These are phyloP conservation scores for Conticribra guillardii DNA, from an alignment of 108 stramenopile species.

Conservation along the genomic window DNA sequence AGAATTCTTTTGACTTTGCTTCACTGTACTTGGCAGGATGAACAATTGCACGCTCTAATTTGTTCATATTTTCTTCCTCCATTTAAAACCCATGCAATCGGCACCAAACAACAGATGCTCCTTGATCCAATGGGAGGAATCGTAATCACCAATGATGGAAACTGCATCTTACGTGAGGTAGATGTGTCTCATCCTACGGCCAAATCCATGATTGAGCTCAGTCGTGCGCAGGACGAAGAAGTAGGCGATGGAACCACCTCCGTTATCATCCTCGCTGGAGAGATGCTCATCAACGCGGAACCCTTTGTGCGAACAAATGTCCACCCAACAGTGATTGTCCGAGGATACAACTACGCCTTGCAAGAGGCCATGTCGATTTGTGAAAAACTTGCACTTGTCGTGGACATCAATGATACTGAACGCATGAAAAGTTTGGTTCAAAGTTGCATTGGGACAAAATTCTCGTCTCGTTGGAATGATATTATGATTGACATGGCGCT, in stretches of 20 bases:
- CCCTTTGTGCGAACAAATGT: conserved; percentile 92
- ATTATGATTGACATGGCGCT: conserved; percentile 97
- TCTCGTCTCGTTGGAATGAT: conserved; percentile 96
- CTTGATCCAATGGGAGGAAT: conserved; percentile 99
- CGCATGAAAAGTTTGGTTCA: conserved; percentile 90
- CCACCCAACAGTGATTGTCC: conserved; percentile 98
- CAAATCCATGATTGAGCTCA: conserved; percentile 99
- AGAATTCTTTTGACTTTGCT: background rate
- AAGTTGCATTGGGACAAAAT: conserved; percentile 97
- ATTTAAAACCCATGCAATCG: background rate
- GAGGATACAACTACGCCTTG: conserved; percentile 95
- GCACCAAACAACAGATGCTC: conserved; percentile 69
- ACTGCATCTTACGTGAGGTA: conserved; percentile 98
- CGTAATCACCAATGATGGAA: conserved; percentile 99
- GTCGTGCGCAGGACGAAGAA: conserved; percentile 98
- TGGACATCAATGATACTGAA: conserved; percentile 90
- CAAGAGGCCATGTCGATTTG: conserved; percentile 91
- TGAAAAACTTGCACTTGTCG: conserved; percentile 80
- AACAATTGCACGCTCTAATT: no score
- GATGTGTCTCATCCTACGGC: conserved; percentile 99
- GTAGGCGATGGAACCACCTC: conserved; percentile 99
- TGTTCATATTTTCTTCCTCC: no score
- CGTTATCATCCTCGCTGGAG: conserved; percentile 98
- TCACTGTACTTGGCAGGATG: no score
- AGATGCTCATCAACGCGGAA: conserved; percentile 97